Evolutionary conservation across 164 flowering plant species (phyloP).

Genomic region (Echeveria elegans): DNA sequence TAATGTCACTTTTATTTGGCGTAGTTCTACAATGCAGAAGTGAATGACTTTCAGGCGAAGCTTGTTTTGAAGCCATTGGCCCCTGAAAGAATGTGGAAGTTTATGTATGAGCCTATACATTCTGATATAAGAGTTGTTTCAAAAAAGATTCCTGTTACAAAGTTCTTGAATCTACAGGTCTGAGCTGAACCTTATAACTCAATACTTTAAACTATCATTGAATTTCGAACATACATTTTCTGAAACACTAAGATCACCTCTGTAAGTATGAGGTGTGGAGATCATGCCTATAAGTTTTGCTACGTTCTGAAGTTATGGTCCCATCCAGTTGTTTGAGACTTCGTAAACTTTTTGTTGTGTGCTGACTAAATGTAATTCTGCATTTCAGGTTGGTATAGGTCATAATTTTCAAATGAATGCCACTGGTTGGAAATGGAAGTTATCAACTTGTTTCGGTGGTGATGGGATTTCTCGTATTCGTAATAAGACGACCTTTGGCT

Average conservation of each 20-base stretch:
- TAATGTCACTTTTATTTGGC: not conserved
- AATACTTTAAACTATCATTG: not conserved
- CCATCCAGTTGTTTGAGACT: not conserved
- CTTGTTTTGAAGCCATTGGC: slow-evolving; percentile 68
- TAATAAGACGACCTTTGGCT: slow-evolving; percentile 67
- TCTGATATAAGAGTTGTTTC: slow-evolving; percentile 69
- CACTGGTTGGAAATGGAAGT: slow-evolving; percentile 96
- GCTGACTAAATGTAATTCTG: slow-evolving; percentile 1
- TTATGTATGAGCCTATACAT: slow-evolving; percentile 65
- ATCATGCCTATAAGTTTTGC: not conserved
- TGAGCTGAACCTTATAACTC: not conserved
- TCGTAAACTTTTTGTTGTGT: not conserved
- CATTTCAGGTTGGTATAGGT: slow-evolving; percentile 72
- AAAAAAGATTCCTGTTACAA: slow-evolving; percentile 75
- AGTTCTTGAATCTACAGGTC: slow-evolving; percentile 81
- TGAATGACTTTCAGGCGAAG: slow-evolving; percentile 67
- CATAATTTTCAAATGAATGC: slow-evolving; percentile 68
- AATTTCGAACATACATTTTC: not conserved
- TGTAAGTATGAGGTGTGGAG: not conserved
- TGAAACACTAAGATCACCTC: not conserved
- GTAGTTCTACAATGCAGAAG: slow-evolving; percentile 71
- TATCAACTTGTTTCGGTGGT: slow-evolving; percentile 77
- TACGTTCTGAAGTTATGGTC: not conserved
- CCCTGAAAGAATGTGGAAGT: slow-evolving; percentile 64
- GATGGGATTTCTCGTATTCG: slow-evolving; percentile 78